Evolutionary conservation across 805 yeast species (phyloP).

Genomic region (Millerago galiae): DNA sequence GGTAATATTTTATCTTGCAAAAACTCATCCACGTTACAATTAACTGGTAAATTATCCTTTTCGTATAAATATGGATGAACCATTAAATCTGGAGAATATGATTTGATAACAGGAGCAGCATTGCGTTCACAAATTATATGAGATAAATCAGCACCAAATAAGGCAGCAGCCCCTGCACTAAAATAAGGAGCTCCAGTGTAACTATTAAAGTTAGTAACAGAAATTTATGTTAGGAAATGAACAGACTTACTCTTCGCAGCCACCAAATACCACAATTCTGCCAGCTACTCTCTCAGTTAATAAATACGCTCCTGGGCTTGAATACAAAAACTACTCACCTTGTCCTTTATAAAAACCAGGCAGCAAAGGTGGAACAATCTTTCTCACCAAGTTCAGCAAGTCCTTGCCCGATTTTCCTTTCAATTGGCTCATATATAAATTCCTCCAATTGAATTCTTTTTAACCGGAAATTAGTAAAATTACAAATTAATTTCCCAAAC

Average conservation of each 20-base stretch:
- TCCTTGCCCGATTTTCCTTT: slow-evolving; percentile 25
- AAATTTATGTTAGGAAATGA: too few species aligned
- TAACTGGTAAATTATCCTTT: slow-evolving; percentile 19
- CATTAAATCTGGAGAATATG: slow-evolving; percentile 90
- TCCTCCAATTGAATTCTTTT: not conserved
- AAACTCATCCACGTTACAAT: slow-evolving; percentile 18
- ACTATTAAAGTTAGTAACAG: slow-evolving; percentile 21
- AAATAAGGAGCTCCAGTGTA: slow-evolving; percentile 97
- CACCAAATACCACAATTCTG: slow-evolving; percentile 81
- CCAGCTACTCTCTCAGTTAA: slow-evolving; percentile 44
- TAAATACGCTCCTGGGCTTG: too few species aligned
- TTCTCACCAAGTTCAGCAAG: slow-evolving; percentile 41
- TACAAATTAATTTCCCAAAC: too few species aligned
- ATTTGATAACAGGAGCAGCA: slow-evolving; percentile 78
- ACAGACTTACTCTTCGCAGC: slow-evolving; percentile 76
- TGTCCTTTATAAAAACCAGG: slow-evolving; percentile 84
- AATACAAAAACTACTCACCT: slow-evolving; percentile 26
- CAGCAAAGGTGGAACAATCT: slow-evolving; percentile 69
- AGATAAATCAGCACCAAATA: slow-evolving; percentile 82
- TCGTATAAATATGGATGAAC: slow-evolving; percentile 85
- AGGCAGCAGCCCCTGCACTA: slow-evolving; percentile 76
- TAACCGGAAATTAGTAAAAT: too few species aligned
- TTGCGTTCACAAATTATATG: slow-evolving; percentile 80
- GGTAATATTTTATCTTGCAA: slow-evolving; percentile 44
- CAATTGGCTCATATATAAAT: slow-evolving; percentile 16